A percentile compares a stretch with the other conserved stretches of the same genome.
phyloP scores from a whole-genome alignment of 257 asterid genomes.

The Pogostemon cablin region DNA sequence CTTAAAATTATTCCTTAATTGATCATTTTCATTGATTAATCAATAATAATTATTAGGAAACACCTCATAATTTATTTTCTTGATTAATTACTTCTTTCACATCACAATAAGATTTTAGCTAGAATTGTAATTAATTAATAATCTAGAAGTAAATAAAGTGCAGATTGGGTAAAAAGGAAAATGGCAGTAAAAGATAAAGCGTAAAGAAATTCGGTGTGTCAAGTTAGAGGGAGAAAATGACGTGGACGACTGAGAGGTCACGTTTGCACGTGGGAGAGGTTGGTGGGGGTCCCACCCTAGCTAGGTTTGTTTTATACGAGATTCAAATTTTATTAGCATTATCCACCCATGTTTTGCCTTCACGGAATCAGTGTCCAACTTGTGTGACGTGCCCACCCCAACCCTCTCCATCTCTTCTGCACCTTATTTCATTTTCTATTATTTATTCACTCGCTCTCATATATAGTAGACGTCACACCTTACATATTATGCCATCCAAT shows the following conservation, averaged over 20 bases:
- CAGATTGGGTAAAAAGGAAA: not conserved
- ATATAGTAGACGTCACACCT: no score
- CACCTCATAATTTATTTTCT: no score
- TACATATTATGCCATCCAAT: no score
- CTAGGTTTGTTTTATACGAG: not conserved
- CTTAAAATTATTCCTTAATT: no score
- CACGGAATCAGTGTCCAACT: constrained; percentile 1
- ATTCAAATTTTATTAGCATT: constrained; percentile 9
- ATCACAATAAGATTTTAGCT: no score
- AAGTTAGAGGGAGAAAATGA: constrained; percentile 31
- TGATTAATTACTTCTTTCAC: no score
- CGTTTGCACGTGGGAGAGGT: constrained; percentile 26
- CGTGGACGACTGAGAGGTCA: constrained; percentile 31
- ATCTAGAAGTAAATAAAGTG: not conserved
- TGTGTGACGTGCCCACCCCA: not conserved
- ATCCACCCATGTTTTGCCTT: constrained; percentile 1
- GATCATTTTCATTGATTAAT: no score
- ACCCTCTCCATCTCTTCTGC: no score
- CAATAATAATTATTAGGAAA: no score
- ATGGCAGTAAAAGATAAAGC: not conserved
- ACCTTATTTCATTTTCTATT: no score
- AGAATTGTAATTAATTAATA: no score
- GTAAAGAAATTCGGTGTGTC: not conserved
- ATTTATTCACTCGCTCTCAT: no score
- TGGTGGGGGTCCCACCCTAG: not conserved